These are phyloP conservation scores for Candida insectalens DNA, from an alignment of 805 yeast species.

Conservation along the genomic window DNA sequence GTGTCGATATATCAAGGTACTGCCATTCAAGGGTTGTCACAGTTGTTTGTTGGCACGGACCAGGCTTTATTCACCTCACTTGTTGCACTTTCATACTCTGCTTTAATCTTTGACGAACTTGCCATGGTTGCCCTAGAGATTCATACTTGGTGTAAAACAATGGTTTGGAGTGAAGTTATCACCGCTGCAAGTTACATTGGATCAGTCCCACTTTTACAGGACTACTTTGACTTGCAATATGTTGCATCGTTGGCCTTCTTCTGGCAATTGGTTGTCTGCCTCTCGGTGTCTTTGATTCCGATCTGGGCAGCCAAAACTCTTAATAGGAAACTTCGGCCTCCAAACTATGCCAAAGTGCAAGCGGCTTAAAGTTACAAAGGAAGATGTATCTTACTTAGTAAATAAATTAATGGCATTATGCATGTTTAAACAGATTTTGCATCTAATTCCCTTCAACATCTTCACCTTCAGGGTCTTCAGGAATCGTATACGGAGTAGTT, in stretches of 20 bases:
- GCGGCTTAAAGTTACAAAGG: slow-evolving; percentile 21
- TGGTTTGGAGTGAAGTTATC: slow-evolving; percentile 63
- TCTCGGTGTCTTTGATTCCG: slow-evolving; percentile 70
- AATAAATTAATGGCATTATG: not conserved
- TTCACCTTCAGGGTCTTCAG: slow-evolving; percentile 2
- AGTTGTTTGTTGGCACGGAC: slow-evolving; percentile 57
- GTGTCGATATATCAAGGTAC: slow-evolving; percentile 88
- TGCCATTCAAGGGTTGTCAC: slow-evolving; percentile 76
- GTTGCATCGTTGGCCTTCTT: slow-evolving; percentile 47
- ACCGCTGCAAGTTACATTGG: slow-evolving; percentile 61
- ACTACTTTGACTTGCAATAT: slow-evolving; percentile 73
- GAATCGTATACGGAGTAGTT: not conserved
- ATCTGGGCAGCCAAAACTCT: slow-evolving; percentile 80
- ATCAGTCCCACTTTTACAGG: slow-evolving; percentile 75
- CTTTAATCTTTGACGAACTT: slow-evolving; percentile 74
- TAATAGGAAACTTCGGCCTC: slow-evolving; percentile 75
- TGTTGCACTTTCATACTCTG: slow-evolving; percentile 83
- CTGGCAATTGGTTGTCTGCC: slow-evolving; percentile 60
- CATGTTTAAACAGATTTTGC: not conserved
- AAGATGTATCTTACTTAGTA: too few species aligned
- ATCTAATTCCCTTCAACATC: slow-evolving; percentile 4
- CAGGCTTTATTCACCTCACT: slow-evolving; percentile 47
- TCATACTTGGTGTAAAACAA: slow-evolving; percentile 78
- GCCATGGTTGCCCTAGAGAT: slow-evolving; percentile 90
- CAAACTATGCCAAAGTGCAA: slow-evolving; percentile 95